These are phyloP conservation scores for Cenococcum geophilum DNA, from an alignment of 495 filamentous ascomycete species.

Conservation along the genomic window DNA sequence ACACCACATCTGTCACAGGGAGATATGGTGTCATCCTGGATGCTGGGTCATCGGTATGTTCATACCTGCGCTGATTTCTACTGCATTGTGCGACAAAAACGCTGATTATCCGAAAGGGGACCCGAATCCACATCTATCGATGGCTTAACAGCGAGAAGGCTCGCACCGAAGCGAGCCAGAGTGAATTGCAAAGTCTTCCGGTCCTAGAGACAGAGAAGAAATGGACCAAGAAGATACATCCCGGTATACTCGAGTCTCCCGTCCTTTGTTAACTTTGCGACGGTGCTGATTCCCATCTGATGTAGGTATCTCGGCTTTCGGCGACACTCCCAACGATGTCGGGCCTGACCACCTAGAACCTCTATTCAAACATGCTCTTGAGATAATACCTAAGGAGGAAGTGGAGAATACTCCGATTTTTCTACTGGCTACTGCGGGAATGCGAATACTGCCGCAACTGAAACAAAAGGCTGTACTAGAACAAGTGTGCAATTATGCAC, in stretches of 20 bases:
- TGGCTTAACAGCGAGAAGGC: conserved; percentile 76
- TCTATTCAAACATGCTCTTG: conserved; percentile 75
- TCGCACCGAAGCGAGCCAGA: conserved; percentile 51
- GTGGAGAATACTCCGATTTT: conserved; percentile 85
- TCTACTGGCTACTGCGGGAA: conserved; percentile 91
- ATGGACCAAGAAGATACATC: conserved; percentile 90
- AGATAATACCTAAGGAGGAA: conserved; percentile 72
- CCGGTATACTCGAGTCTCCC: conserved; percentile 47
- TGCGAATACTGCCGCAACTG: conserved; percentile 74
- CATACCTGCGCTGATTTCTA: conserved; percentile 1
- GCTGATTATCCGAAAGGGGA: conserved; percentile 52
- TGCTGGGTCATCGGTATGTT: conserved; percentile 60
- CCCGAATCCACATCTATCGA: conserved; percentile 84
- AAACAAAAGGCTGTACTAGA: conserved; percentile 65
- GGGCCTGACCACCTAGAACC: conserved; percentile 73
- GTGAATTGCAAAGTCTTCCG: conserved; percentile 65
- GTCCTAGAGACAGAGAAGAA: conserved; percentile 72
- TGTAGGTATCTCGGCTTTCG: conserved; percentile 80
- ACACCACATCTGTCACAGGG: conserved; percentile 34
- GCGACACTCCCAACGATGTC: conserved; percentile 64
- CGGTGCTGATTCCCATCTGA: conserved; percentile 2
- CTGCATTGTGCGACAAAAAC: neutral
- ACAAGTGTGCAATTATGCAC: conserved; percentile 79
- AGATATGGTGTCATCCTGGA: conserved; percentile 63
- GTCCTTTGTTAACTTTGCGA: conserved; percentile 2